These are phyloP conservation scores for Dillenia turbinata DNA, from an alignment of 164 flowering plant species.

Conservation along the genomic window DNA sequence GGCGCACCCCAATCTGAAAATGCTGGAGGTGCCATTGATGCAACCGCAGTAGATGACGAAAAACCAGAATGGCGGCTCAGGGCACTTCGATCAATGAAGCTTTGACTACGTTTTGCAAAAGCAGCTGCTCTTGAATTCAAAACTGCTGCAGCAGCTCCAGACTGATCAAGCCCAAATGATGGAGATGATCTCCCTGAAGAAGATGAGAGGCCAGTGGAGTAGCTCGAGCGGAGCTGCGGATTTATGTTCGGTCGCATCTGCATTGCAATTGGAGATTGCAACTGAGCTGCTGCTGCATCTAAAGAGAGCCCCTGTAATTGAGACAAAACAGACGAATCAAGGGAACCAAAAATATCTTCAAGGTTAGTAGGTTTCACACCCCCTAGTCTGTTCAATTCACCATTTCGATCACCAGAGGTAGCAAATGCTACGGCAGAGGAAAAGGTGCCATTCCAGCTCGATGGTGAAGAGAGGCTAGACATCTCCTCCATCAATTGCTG, in stretches of 20 bases:
- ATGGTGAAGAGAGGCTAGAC: conserved; percentile 42
- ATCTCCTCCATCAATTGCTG: conserved; percentile 39
- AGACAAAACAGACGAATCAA: conserved; percentile 47
- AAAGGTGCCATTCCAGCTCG: conserved; percentile 33
- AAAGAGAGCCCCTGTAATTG: conserved; percentile 44
- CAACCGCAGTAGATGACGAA: conserved; percentile 24
- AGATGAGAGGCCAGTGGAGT: conserved; percentile 37
- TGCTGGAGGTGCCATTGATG: conserved; percentile 13
- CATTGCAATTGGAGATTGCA: conserved; percentile 51
- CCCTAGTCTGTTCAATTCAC: conserved; percentile 30
- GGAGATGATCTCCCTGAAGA: conserved; percentile 52
- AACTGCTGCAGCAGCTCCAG: conserved; percentile 37
- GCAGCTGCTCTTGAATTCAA: conserved; percentile 49
- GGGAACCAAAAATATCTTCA: conserved; percentile 58
- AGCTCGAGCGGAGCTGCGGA: conserved; percentile 50
- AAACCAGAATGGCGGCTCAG: conserved; percentile 25
- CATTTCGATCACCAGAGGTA: conserved; percentile 22
- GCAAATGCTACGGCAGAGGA: conserved; percentile 22
- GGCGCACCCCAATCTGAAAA: conserved; percentile 52
- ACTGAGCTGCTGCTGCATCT: conserved; percentile 30
- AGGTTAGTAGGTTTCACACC: conserved; percentile 62
- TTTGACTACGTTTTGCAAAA: conserved; percentile 76
- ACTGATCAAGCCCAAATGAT: conserved; percentile 43
- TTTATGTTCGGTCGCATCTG: conserved; percentile 51
- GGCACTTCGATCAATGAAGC: conserved; percentile 57